These are phyloP conservation scores for Scleromitrula shiraiana DNA, from an alignment of 2,329 filamentous ascomycete genomes.

Conservation along the genomic window DNA sequence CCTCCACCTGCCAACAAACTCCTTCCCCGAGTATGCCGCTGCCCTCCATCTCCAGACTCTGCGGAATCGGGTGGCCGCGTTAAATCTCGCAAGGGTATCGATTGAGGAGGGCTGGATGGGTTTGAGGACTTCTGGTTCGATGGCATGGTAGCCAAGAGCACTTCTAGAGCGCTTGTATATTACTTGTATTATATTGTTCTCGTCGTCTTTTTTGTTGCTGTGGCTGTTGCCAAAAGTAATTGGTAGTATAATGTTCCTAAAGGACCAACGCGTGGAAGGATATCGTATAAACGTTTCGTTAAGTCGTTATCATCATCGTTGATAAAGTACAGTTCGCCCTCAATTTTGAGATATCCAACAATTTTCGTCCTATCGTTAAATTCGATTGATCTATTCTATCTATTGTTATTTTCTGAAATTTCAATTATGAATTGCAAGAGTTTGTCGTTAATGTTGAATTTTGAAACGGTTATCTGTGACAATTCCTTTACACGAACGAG, in stretches of 20 bases:
- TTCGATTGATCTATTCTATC: neutral
- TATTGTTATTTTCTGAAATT: neutral
- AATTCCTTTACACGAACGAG: conserved; percentile 10
- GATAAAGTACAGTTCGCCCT: neutral
- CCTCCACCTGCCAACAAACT: conserved; percentile 25
- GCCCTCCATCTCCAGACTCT: conserved; percentile 21
- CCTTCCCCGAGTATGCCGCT: conserved; percentile 25
- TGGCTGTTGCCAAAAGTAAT: conserved; percentile 6
- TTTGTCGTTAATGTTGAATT: neutral
- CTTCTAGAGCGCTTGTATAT: conserved; percentile 2
- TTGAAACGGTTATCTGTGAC: conserved; percentile 6
- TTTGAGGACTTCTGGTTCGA: conserved; percentile 36
- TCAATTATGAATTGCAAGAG: neutral
- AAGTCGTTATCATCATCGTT: conserved; percentile 17
- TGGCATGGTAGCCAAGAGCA: conserved; percentile 35
- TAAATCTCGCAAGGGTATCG: conserved; percentile 66
- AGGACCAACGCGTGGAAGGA: conserved; percentile 10
- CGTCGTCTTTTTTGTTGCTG: conserved; percentile 4
- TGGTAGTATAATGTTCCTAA: neutral
- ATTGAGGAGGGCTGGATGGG: conserved; percentile 42
- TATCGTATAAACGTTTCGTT: conserved; percentile 6
- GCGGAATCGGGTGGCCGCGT: conserved; percentile 28
- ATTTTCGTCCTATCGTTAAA: neutral
- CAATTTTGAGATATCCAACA: neutral
- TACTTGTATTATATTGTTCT: neutral